Base-by-base conservation (phyloP, 2,329 filamentous ascomycete genomes). In the Rhexocercosporidium sp. region DNA sequence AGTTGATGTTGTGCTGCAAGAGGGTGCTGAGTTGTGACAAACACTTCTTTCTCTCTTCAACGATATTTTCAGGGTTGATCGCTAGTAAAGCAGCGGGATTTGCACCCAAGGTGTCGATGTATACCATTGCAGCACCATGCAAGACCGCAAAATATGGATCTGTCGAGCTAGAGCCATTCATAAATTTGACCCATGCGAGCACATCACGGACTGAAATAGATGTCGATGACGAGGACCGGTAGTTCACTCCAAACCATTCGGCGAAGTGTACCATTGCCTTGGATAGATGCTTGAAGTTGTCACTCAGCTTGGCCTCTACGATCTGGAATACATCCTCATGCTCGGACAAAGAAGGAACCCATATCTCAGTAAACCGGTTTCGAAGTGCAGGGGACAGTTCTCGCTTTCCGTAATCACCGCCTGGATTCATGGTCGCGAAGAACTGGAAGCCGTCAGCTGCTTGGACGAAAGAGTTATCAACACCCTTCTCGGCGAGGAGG, bases 361-460 rank as follows among this genome's bases (percentile, higher is more conserved):
- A 99, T 9, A 99, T 97, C 79, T 99, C 96, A 0, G 96, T 99
- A 78, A 99, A 97, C 68, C 96, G 92, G 77, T 99, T 99, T 54
- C 96, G 88, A 67, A 99, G 82, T 16, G 96, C 96, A 3, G 96
- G 96, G 0, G 96, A 99, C 14, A 99, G 85, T 78, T 99, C 96
- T 73, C 95, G 93, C 81, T 99, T 99, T 71, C 96, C 96, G 78
- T 98, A 99, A 77, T 99, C 96, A 54, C 96, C 96, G 60, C 96
- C 96, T 9, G 96, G 96, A 73, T 99, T 99, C 96, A 99, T 99
- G 0, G 96, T 99, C 3, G 96, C 95, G 67, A 99, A 88, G 79
- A 99, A 97, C 75, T 99, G 94, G 79, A 98, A 99, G 0, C 91
- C 92, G 47, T 91, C 84, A 12, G 84, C 80, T 6, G 92, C 96